phyloP scores from a whole-genome alignment of 495 filamentous ascomycete genomes.

The Pyronema omphalodes region DNA sequence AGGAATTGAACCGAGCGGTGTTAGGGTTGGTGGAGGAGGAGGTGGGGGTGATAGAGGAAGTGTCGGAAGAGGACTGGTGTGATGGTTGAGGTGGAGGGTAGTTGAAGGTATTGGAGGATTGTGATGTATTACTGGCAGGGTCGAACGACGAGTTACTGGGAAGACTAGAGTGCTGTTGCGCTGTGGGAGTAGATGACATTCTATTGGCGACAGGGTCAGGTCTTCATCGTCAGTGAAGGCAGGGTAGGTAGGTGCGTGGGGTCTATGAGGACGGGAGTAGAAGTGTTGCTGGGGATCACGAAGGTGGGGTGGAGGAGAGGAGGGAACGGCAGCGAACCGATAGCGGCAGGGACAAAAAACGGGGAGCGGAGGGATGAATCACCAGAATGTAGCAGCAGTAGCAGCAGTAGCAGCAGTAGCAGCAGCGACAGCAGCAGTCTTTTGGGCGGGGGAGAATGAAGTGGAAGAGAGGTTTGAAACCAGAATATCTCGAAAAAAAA shows the following conservation, averaged over 20 bases:
- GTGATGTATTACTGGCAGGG: slow-evolving; percentile 3
- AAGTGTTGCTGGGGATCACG: background rate
- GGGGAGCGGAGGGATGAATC: background rate
- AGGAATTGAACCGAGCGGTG: slow-evolving; percentile 10
- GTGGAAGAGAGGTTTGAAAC: too few species aligned
- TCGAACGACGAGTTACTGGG: slow-evolving; percentile 20
- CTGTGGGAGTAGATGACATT: slow-evolving; percentile 19
- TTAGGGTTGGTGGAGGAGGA: background rate
- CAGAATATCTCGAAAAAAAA: too few species aligned
- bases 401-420: too few species aligned
- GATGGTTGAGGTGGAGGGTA: slow-evolving; percentile 6
- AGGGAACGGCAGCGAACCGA: too few species aligned
- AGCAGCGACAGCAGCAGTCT: too few species aligned
- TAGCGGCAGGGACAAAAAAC: too few species aligned
- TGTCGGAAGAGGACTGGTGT: slow-evolving; percentile 8
- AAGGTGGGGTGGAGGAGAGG: too few species aligned
- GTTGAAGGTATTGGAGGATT: slow-evolving; percentile 20
- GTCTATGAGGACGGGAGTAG: background rate
- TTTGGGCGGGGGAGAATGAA: too few species aligned
- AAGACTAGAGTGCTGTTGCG: slow-evolving; percentile 23
- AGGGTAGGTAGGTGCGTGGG: slow-evolving; percentile 1
- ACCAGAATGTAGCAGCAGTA: background rate
- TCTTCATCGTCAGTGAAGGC: slow-evolving; percentile 18
- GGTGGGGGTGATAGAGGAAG: background rate
- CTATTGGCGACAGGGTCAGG: slow-evolving; percentile 24